Evolutionary conservation across 208 protist species (phyloP).

Genomic region (Trypanosoma vivax): DNA sequence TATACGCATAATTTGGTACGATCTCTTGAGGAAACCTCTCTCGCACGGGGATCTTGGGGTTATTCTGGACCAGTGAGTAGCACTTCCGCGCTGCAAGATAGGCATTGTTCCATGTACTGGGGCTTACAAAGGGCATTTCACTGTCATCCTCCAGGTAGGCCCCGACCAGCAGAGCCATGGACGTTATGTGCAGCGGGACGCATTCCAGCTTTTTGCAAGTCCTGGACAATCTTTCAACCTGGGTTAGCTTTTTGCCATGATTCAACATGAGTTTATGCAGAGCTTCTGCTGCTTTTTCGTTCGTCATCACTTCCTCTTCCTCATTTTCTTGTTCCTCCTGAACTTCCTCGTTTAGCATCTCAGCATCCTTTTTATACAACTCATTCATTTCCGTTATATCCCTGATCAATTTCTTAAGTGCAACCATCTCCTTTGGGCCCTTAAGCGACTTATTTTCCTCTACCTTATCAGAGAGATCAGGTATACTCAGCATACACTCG

Average conservation of each 20-base stretch:
- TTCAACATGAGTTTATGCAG: constrained; percentile 6
- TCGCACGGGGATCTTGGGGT: constrained; percentile 31
- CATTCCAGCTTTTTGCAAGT: constrained; percentile 38
- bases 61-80: constrained; percentile 31
- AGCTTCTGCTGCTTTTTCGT: constrained; percentile 15
- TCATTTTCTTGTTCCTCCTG: constrained; percentile 23
- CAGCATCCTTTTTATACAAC: constrained; percentile 27
- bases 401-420: constrained; percentile 46
- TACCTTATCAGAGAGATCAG: constrained; percentile 42
- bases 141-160: constrained; percentile 43
- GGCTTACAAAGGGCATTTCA: constrained; percentile 34
- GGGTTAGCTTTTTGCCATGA: constrained; percentile 37
- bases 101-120: constrained; percentile 43
- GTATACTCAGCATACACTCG: constrained; percentile 42
- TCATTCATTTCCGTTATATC: constrained; percentile 24
- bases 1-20: constrained; percentile 23
- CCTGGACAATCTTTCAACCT: constrained; percentile 31
- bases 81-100: constrained; percentile 27
- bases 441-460: constrained; percentile 37
- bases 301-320: constrained; percentile 20
- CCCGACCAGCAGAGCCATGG: constrained; percentile 38
- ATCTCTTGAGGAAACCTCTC: constrained; percentile 29
- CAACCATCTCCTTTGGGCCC: constrained; percentile 33
- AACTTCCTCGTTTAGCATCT: constrained; percentile 24
- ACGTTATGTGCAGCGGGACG: constrained; percentile 38